These are phyloP conservation scores for Saccharomyces hybrid DNA, from an alignment of 1,139 yeast species.

Conservation along the genomic window DNA sequence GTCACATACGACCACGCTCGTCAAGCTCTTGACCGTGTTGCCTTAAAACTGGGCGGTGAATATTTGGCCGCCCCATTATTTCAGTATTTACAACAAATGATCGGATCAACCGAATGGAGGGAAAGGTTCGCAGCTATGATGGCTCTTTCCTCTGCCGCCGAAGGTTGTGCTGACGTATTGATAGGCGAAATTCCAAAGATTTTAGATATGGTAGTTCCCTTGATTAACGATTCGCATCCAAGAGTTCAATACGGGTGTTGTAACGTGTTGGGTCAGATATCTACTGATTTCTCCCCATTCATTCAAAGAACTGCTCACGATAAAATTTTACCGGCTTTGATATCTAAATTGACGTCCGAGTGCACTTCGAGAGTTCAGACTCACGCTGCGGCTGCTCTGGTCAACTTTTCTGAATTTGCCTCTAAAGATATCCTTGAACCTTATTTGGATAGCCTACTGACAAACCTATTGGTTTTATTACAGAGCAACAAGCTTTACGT, in stretches of 20 bases:
- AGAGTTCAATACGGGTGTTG: constrained; percentile 97
- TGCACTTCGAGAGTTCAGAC: constrained; percentile 91
- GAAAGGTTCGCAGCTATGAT: constrained; percentile 94
- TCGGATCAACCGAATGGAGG: constrained; percentile 73
- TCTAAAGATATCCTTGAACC: constrained; percentile 83
- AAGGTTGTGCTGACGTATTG: constrained; percentile 89
- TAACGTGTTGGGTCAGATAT: constrained; percentile 93
- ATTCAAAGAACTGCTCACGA: constrained; percentile 78
- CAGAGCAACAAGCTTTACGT: constrained; percentile 87
- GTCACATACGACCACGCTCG: constrained; percentile 87
- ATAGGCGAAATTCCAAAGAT: constrained; percentile 75
- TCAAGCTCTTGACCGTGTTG: constrained; percentile 83
- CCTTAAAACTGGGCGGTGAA: constrained; percentile 77
- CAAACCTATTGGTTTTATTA: constrained; percentile 64
- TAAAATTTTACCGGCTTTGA: constrained; percentile 78
- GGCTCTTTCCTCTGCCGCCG: constrained; percentile 96
- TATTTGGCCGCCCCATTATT: constrained; percentile 79
- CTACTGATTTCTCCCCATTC: constrained; percentile 91
- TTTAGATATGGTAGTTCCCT: constrained; percentile 75
- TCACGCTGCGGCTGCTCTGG: constrained; percentile 97
- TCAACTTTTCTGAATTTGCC: constrained; percentile 90
- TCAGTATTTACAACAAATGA: constrained; percentile 78
- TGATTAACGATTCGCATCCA: constrained; percentile 75
- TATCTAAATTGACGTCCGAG: constrained; percentile 62
- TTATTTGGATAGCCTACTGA: constrained; percentile 70